These are phyloP conservation scores for Adenanthera pavonina DNA, from an alignment of 306 rosid genomes.

Conservation along the genomic window DNA sequence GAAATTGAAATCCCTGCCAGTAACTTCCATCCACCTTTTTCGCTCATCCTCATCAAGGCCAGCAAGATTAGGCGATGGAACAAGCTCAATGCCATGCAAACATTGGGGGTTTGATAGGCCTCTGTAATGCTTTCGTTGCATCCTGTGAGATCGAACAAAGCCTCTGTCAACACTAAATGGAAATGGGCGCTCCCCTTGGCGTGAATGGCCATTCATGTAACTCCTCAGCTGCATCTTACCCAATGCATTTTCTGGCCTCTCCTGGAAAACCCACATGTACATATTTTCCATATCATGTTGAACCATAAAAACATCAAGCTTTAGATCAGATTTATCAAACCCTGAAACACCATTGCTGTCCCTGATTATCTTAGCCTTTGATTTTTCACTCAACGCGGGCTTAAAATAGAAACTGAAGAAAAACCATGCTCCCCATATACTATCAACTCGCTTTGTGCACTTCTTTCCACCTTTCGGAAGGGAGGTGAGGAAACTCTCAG, in stretches of 20 bases:
- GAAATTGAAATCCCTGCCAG: constrained; percentile 9
- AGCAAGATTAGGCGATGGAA: not conserved
- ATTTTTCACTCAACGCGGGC: not conserved
- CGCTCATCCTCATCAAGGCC: constrained; percentile 1
- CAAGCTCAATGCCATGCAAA: constrained; percentile 17
- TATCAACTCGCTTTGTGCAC: not conserved
- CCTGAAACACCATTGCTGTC: constrained; percentile 9
- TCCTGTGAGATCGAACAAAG: constrained; percentile 9
- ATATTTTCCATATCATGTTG: constrained; percentile 10
- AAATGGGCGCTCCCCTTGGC: constrained; percentile 1
- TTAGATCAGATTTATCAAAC: constrained; percentile 5
- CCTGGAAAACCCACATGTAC: constrained; percentile 13
- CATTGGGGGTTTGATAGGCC: constrained; percentile 16
- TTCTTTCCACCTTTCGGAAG: constrained; percentile 15
- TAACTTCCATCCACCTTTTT: not conserved
- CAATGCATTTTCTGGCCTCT: constrained; percentile 5
- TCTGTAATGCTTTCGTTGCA: constrained; percentile 14
- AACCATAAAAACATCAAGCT: constrained; percentile 10
- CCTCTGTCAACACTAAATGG: constrained; percentile 10
- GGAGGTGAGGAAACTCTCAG: constrained; percentile 7
- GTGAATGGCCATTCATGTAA: constrained; percentile 5
- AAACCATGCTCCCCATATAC: constrained; percentile 9
- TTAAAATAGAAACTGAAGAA: constrained; percentile 9
- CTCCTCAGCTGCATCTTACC: constrained; percentile 18
- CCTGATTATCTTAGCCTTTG: constrained; percentile 6